Base-by-base conservation (phyloP, 345 rosid genomes). In the Eucalyptus pauciflora region DNA sequence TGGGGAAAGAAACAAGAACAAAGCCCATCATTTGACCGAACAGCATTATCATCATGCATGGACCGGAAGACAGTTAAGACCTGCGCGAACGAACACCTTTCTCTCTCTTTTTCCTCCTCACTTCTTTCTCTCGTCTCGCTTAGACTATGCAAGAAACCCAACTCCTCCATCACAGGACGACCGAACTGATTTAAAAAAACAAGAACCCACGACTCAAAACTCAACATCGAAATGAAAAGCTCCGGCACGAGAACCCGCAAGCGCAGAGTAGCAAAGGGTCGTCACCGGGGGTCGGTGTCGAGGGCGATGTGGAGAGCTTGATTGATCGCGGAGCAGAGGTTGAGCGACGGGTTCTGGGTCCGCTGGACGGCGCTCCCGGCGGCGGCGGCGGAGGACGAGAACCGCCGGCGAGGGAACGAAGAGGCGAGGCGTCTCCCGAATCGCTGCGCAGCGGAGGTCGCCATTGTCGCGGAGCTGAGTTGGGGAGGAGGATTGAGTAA, bases 251-350 rank as follows among this genome's bases (percentile, higher is more conserved):
- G 51, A 85, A 58, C 10, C 48, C 29, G 46, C 25, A 41, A 24
- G 22, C 56, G 18, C 4, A 25, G 71, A 85, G 17, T 2, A 56
- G 71, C 14, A 45, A 37, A 20, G 48, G 25, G 25, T 20, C 83
- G 83, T 71, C 52, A 94, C 94, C 95, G 95, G 88, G 95, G 93
- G 87, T 93, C 94, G 62, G 95, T 76, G 27, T 93, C 94, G 88
- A 94, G 86, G 69, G 96, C 95, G 79, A 93, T 86, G 69, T 89
- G 92, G 87, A 93, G 96, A 90, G 95, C 94, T 89, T 93, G 95
- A 86, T 93, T 94, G 93, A 94, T 89, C 86, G 92, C 96, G 54
- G 94, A 87, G 89, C 91, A 93, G 76, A 93, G 94, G 69, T 93
- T 93, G 81, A 92, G 52, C 37, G 93, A 91, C 56, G 92, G 92